These are phyloP conservation scores for Aspergillus kassunensis DNA, from an alignment of 495 filamentous ascomycete genomes.

Conservation along the genomic window DNA sequence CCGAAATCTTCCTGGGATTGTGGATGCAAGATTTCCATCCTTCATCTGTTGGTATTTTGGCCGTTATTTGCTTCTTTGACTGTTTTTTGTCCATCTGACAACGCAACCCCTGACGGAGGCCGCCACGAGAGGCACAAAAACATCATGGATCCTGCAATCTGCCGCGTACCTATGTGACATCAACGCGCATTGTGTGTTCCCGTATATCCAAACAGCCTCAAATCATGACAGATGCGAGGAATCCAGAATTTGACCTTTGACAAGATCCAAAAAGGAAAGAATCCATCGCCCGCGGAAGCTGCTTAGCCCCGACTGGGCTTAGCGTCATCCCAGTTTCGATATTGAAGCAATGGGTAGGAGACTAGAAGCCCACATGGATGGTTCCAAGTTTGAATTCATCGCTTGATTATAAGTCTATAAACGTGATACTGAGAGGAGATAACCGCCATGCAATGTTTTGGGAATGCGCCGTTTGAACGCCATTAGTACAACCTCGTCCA, in stretches of 20 bases:
- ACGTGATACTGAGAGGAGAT: constrained; percentile 5
- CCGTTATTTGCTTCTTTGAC: constrained; percentile 4
- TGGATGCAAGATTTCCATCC: not conserved
- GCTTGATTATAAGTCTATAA: too few species aligned
- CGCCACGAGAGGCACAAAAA: not conserved
- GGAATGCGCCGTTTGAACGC: not conserved
- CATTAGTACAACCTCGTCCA: not conserved
- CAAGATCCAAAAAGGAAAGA: too few species aligned
- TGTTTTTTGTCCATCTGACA: not conserved
- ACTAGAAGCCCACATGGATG: too few species aligned
- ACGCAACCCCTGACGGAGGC: constrained; percentile 3
- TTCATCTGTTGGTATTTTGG: not conserved
- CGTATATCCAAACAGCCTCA: too few species aligned
- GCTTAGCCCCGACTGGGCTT: too few species aligned
- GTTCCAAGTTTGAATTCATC: too few species aligned
- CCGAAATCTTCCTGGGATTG: not conserved
- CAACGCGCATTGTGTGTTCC: too few species aligned
- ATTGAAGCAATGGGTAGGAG: too few species aligned
- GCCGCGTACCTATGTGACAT: not conserved
- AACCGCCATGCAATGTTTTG: not conserved
- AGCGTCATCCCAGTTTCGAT: too few species aligned
- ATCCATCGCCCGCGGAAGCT: too few species aligned
- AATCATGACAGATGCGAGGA: too few species aligned
- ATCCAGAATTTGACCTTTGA: too few species aligned
- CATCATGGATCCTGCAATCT: constrained; percentile 1